These are phyloP conservation scores for Gossypium ekmanianum DNA, from an alignment of 345 rosid genomes.

Conservation along the genomic window DNA sequence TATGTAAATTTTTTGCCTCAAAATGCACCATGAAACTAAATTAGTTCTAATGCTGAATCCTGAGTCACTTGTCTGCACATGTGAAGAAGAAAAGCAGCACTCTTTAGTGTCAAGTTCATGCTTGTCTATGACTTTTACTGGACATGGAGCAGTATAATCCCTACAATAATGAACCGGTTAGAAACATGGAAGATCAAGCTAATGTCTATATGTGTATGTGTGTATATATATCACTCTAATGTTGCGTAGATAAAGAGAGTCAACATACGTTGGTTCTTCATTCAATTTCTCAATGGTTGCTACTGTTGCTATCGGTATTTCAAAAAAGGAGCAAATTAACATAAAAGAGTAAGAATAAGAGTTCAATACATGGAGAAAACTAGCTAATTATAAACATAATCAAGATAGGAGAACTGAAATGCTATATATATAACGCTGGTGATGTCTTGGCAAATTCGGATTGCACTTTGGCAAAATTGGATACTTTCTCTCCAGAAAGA, in stretches of 20 bases:
- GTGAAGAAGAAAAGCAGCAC: too few species aligned
- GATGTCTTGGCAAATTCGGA: conserved; percentile 34
- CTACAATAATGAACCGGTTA: conserved; percentile 20
- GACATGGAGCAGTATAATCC: not conserved
- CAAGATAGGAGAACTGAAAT: conserved; percentile 3
- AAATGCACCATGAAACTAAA: not conserved
- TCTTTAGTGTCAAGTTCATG: too few species aligned
- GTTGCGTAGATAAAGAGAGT: not conserved
- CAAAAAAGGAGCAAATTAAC: conserved; percentile 2
- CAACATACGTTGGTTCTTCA: conserved; percentile 25
- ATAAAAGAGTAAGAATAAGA: too few species aligned
- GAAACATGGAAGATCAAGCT: not conserved
- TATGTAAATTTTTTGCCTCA: not conserved
- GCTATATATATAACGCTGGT: conserved; percentile 3
- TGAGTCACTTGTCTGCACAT: too few species aligned
- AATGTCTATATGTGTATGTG: not conserved
- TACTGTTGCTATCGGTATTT: conserved; percentile 17
- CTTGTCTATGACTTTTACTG: too few species aligned
- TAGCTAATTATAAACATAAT: not conserved
- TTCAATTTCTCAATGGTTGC: conserved; percentile 17
- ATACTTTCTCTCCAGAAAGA: not conserved
- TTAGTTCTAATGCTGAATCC: too few species aligned
- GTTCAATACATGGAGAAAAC: not conserved
- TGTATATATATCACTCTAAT: not conserved
- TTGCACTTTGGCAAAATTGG: conserved; percentile 26